Conservation (phyloP, 805 yeast species). For the Candida manassasensis region DNA sequence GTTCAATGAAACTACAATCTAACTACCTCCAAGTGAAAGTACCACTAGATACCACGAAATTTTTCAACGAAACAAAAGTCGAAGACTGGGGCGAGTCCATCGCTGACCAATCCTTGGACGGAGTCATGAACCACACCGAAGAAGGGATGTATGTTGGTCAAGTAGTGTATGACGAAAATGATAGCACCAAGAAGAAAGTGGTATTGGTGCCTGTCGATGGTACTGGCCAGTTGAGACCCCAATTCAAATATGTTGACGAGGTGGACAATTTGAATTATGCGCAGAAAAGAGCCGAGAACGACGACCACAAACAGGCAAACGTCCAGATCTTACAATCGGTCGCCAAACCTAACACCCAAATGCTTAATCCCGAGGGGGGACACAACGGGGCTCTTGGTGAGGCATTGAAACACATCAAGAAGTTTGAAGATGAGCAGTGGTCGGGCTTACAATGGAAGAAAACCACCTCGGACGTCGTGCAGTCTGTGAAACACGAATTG, state of each 20-base stretch:
- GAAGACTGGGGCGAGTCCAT: slow-evolving; percentile 61
- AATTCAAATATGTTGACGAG: slow-evolving; percentile 73
- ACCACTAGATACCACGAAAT: slow-evolving; percentile 64
- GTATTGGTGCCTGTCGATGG: slow-evolving; percentile 62
- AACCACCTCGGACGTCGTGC: slow-evolving; percentile 14
- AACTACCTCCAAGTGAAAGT: slow-evolving; percentile 69
- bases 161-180: slow-evolving; percentile 12
- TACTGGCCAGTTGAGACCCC: slow-evolving; percentile 76
- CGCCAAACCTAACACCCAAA: slow-evolving; percentile 24
- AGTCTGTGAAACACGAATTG: slow-evolving; percentile 13
- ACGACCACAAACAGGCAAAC: slow-evolving; percentile 21
- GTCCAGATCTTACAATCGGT: slow-evolving; percentile 41
- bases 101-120: slow-evolving; percentile 59
- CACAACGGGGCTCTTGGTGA: slow-evolving; percentile 30
- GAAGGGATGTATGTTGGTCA: slow-evolving; percentile 42
- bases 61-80: slow-evolving; percentile 61
- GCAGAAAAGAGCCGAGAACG: slow-evolving; percentile 30
- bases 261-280: slow-evolving; percentile 41
- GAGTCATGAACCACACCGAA: slow-evolving; percentile 55
- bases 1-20: slow-evolving; percentile 57
- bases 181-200: slow-evolving; percentile 29
- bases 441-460: slow-evolving; percentile 25
- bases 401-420: slow-evolving; percentile 34
- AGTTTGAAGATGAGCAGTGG: slow-evolving; percentile 42
- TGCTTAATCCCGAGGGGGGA: slow-evolving; percentile 22